Evolutionary conservation across 306 rosid genomes (phyloP), one percentile per base, ranked within the genome.

Genomic region (Lathyrus tuberosus): DNA sequence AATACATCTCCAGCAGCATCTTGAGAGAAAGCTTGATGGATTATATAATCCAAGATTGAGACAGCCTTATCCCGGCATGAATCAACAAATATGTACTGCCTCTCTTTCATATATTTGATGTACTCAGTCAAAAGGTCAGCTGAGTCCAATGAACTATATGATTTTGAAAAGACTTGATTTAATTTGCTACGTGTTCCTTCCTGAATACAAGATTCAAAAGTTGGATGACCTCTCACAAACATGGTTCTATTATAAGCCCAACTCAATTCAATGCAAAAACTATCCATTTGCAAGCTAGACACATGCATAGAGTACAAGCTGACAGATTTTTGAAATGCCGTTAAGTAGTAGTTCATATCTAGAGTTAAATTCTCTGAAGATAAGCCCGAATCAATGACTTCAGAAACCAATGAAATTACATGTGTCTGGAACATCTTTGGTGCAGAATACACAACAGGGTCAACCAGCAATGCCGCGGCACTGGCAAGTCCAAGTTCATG

Each of bases 371-470:
- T 76, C 83, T 64, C 75, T 17, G 79, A 65, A 62, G 82, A 84
- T 31, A 61, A 49, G 52, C 77, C 57, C n/a, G 67, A 38, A 67
- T 71, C 83, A 71, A 90, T 76, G 69, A 80, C 87, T 69, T 87
- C 94, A 51, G 94, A 82, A 78, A 85, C 89, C 69, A 83, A 62
- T 66, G 87, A 82, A 76, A 82, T 73, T 65, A 82, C 42, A 76
- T 93, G 91, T n/a, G 90, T 88, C 75, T 76, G 89, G 62, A 90
- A 69, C 82, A 90, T 71, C 79, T 85, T 88, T 18, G 98, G 96
- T 10, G 90, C 80, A 43, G 94, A 86, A 60, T 74, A 87, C 67
- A 88, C 69, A 67, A 83, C 40, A 14, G 89, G 98, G 65, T 88
- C 80, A 62, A 85, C 83, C 83, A 90, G 85, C 80, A 93, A 84